These are phyloP conservation scores for Phycomyces blakesleeanus DNA, from an alignment of 192 early-diverging fungal genomes.

Conservation along the genomic window DNA sequence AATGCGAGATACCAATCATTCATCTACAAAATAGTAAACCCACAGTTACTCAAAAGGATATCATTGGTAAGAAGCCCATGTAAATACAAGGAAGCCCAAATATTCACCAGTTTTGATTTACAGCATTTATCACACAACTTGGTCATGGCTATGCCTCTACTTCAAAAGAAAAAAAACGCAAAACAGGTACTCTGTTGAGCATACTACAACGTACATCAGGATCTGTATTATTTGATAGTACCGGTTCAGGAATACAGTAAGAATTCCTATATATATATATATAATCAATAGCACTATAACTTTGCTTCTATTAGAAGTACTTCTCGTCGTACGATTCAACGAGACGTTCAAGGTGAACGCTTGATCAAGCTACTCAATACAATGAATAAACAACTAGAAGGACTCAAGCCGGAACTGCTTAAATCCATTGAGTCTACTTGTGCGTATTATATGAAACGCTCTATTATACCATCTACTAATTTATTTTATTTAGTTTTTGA, in stretches of 20 bases:
- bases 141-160: slow-evolving; percentile 2
- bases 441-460: slow-evolving; percentile 8
- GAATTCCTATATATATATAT: too few relatives aligned
- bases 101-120: not conserved
- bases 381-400: slow-evolving; percentile 44
- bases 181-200: too few relatives aligned
- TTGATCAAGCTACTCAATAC: slow-evolving; percentile 18
- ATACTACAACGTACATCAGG: too few relatives aligned
- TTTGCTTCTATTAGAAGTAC: too few relatives aligned
- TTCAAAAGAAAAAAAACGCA: not conserved
- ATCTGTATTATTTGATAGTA: too few relatives aligned
- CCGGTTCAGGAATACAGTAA: too few relatives aligned
- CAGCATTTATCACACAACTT: slow-evolving; percentile 19
- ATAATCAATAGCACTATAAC: too few relatives aligned
- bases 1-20: slow-evolving; percentile 44
- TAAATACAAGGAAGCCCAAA: not conserved
- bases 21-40: slow-evolving; percentile 30
- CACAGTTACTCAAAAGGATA: slow-evolving; percentile 38
- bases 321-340: slow-evolving; percentile 1
- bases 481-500: not conserved
- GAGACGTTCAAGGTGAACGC: slow-evolving; percentile 8
- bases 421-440: slow-evolving; percentile 40
- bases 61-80: slow-evolving; percentile 21
- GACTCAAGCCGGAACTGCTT: slow-evolving; percentile 41
- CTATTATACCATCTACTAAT: not conserved